Base-by-base conservation (phyloP, 192 early-diverging fungal genomes). In the Coemansia sp. region DNA sequence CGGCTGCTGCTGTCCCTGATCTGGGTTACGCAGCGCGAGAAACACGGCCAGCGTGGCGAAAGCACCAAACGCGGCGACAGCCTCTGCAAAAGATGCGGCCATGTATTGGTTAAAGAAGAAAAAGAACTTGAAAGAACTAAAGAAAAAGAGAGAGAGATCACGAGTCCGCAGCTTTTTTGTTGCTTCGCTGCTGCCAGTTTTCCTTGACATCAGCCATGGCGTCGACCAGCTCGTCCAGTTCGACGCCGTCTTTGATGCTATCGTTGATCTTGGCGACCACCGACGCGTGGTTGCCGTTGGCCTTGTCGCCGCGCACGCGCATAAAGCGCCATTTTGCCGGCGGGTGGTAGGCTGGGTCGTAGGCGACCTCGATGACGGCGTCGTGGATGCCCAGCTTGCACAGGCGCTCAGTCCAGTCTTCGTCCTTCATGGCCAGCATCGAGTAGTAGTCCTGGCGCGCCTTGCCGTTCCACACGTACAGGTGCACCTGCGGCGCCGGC, bases 281-380 rank as follows among this genome's bases (percentile, higher is more conserved):
- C 0, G 75, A 65, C 2, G 71, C 61, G 54, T 93, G 87, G 69
- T 96, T 95, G 5, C 82, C 89, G 31, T 87, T 79, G 0, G 64
- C 63, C 71, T 96, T 96, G 75, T 96, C 94, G 29, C 92, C 85
- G 36, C 93, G 87, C 69, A 89, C 89, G 22, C 89, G 80, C 86
- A 91, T 79, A 61, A 93, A 92, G 36, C 85, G 63, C 92, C 92
- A 94, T 14, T 71, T 57, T 34, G 54, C 76, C 3, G 67, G 83
- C 49, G 67, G 61, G 31, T 69, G 59, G n/a, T 75, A 64, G 3
- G 74, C 56, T 0, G 85, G 82, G 34, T 92, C 86, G 65, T 82
- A 88, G 42, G 75, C 76, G 22, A 76, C 86, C 66, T 94, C 92
- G 20, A 87, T 83, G 25, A 94, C 82, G 16, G 84, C 75, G 18